Evolutionary conservation across 768 basidiomycete genomes (phyloP), one percentile per base, ranked within the genome.

Genomic region (Kwoniella bestiolae): DNA sequence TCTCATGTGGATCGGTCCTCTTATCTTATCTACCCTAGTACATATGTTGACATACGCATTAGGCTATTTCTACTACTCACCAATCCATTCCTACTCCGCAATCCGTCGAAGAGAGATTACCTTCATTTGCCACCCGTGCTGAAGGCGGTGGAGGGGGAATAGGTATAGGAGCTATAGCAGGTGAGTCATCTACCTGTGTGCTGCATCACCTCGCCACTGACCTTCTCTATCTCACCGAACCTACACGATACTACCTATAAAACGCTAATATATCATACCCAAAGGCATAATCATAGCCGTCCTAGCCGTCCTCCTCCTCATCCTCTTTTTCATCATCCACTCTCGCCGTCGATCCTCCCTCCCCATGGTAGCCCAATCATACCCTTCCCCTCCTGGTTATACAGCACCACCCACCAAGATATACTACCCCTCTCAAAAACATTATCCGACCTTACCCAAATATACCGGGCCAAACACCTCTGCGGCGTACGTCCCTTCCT

Each of bases 41-140:
- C n/a, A n/a, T n/a, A n/a, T n/a, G n/a, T n/a, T n/a, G n/a, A n/a
- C n/a, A n/a, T n/a, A n/a, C n/a, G n/a, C n/a, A n/a, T n/a, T 41
- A 41, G 38, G 12, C 38, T 41, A 41, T 41, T 16, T 18, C 38
- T 16, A 16, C 38, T 5, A 0, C 38, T 41, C 12, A 41, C 12
- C 38, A n/a, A n/a, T n/a, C 5, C 38, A 41, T 14, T 16, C 18
- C 14, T 41, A 16, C 38, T 14, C 14, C 38, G 18, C 18, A 4
- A 41, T 18, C 38, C 35, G 35, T 11, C 11, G 35, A 38, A 1
- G 9, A 8, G 16, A 38, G 16, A 11, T 2, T 16, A 38, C 16
- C 34, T 28, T 16, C 18, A 51, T 63, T 63, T 55, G 61, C 51
- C 61, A 63, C 61, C 25, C 61, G 61, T 12, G 52, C 35, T 7